Conservation (phyloP, 768 basidiomycete genomes). For the Collybia nuda region DNA sequence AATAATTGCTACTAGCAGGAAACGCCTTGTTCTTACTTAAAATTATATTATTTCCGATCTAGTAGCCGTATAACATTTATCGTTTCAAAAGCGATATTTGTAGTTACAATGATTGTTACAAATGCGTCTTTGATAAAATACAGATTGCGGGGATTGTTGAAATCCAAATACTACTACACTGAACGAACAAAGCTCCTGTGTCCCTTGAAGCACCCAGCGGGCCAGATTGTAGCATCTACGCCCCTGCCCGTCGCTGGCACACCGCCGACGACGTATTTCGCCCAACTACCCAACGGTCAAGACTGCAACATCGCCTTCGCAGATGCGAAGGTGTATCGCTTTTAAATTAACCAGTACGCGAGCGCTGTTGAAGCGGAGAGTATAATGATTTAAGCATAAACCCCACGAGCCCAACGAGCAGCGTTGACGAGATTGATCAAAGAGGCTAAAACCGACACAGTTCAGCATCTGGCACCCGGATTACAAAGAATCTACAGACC, state of each 20-base stretch:
- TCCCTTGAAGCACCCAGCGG: conserved; percentile 37
- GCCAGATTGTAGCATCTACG: conserved; percentile 33
- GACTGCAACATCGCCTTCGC: conserved; percentile 28
- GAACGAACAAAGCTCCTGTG: conserved; percentile 38
- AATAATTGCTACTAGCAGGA: no score
- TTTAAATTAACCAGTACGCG: conserved; percentile 65
- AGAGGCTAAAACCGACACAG: conserved; percentile 45
- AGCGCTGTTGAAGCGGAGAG: conserved; percentile 91
- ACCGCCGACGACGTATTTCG: conserved; percentile 23
- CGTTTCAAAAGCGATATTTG: no score
- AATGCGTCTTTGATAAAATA: conserved; percentile 14
- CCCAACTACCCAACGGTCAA: conserved; percentile 58
- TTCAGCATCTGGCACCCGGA: background rate
- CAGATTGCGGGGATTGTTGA: conserved; percentile 68
- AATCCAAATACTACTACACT: conserved; percentile 60
- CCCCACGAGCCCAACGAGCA: conserved; percentile 90
- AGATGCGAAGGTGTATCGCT: conserved; percentile 16
- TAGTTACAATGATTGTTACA: background rate
- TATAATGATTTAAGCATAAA: conserved; percentile 70
- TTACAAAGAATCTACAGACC: conserved; percentile 29
- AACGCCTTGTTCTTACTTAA: no score
- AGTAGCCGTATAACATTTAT: no score
- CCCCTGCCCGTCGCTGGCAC: conserved; percentile 22
- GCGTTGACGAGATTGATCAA: conserved; percentile 85
- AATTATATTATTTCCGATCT: no score